Percentiles rank a stretch among this genome's conserved stretches.
Evolutionary conservation across 176 grass and related monocot genomes (phyloP).

Genomic region (Ampelocalamus luodianensis): DNA sequence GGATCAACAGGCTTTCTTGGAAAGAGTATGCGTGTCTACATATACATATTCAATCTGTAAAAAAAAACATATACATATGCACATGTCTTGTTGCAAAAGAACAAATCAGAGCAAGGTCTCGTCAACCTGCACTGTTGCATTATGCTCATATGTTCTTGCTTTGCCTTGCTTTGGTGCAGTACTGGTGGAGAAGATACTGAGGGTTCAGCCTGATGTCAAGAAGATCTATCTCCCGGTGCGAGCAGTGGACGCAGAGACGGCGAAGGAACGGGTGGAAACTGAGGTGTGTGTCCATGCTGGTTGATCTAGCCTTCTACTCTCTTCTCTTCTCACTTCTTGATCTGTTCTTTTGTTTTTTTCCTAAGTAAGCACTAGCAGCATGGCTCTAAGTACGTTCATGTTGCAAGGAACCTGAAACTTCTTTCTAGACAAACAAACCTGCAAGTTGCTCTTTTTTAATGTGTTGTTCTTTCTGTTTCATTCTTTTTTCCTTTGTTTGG

Average conservation of each 20-base stretch:
- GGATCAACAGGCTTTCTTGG: constrained; percentile 88
- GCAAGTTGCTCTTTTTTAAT: constrained; percentile 7
- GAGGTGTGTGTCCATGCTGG: constrained; percentile 53
- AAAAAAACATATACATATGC: neutral
- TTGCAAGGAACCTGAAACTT: constrained; percentile 13
- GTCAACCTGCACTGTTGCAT: neutral
- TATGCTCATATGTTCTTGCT: neutral
- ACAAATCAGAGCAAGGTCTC: neutral
- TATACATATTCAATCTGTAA: neutral
- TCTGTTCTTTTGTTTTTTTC: neutral
- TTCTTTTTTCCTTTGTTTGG: neutral
- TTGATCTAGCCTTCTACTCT: neutral
- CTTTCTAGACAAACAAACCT: neutral
- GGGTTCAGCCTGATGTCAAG: constrained; percentile 84
- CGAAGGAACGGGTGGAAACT: constrained; percentile 61
- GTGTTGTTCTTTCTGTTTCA: neutral
- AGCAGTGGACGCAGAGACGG: constrained; percentile 47
- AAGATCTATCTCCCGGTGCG: constrained; percentile 83
- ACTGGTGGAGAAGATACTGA: constrained; percentile 88
- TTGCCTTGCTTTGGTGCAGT: constrained; percentile 46
- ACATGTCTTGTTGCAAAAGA: neutral
- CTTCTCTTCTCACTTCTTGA: neutral
- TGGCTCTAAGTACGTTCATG: neutral
- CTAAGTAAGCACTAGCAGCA: neutral
- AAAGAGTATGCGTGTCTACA: constrained; percentile 59